Base-by-base conservation (phyloP, 306 rosid species). In the Begonia fuchsioides region DNA sequence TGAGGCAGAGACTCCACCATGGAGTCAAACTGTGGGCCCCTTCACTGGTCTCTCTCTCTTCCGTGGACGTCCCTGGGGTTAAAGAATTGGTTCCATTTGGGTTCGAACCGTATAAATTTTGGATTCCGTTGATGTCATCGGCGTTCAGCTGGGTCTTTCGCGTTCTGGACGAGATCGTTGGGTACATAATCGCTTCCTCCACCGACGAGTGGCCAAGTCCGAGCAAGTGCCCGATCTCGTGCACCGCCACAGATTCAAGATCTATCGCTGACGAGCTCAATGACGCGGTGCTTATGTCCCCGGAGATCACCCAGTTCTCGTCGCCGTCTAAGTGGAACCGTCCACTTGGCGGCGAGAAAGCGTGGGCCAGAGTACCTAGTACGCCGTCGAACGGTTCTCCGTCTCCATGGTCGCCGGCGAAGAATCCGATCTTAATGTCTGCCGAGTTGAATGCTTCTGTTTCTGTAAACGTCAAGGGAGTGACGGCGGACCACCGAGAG, bases 321-420 rank as follows among this genome's bases (percentile, higher is more conserved):
- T 39, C 76, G 0, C 12, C 38, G 55, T n/a, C n/a, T n/a, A n/a
- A n/a, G 46, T 88, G 97, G 38, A 84, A 74, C 62, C 48, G 64
- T 32, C 97, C 95, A 62, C 68, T 73, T 41, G 93, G 76, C 9
- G 93, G 97, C 0, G 97, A 81, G 55, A 88, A 88, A 7, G 97
- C 71, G 70, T 88, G 97, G 0, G 95, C 95, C 15, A 88, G 58
- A 0, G 97, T 88, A 65, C 94, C 95, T 18, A 88, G 17, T 1
- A 68, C 70, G 0, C 93, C 93, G 15, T 88, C 96, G 50, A 88
- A 88, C 2, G 96, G 56, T 61, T 83, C 93, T 0, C 94, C 93
- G 49, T 88, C 95, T 12, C 97, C 93, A 63, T 88, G 97, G 39
- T 84, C 83, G 1, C 93, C 93, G 1, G 16, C 13, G 51, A 16